phyloP scores from a whole-genome alignment of 1,139 yeast genomes.

The Zygosaccharomyces sapae region DNA sequence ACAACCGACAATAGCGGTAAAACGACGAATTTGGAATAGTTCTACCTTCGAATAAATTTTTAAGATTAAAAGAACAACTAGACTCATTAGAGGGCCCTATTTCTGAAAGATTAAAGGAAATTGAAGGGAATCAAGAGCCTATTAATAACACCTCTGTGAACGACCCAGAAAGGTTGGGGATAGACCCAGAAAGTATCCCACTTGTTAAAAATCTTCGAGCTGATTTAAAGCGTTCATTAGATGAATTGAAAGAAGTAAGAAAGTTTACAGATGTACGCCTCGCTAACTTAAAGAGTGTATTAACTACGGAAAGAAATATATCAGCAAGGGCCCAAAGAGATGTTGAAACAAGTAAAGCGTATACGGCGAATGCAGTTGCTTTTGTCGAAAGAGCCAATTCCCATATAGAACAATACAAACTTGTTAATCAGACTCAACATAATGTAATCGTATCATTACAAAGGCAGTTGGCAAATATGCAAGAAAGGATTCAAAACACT shows the following conservation, averaged over 20 bases:
- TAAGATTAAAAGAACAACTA: slow-evolving; percentile 1
- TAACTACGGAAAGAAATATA: slow-evolving; percentile 4
- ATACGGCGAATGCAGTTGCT: slow-evolving; percentile 2
- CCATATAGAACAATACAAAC: neutral
- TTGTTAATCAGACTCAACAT: slow-evolving; percentile 1
- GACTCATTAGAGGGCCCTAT: slow-evolving; percentile 9
- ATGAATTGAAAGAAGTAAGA: slow-evolving; percentile 9
- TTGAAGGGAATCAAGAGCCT: slow-evolving; percentile 6
- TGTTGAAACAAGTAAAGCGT: slow-evolving; percentile 6
- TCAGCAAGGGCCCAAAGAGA: slow-evolving; percentile 1
- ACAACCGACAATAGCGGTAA: neutral
- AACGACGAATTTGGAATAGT: neutral
- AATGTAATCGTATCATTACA: slow-evolving; percentile 3
- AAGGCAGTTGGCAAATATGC: neutral
- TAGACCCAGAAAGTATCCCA: slow-evolving; percentile 11
- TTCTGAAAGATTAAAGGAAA: slow-evolving; percentile 8
- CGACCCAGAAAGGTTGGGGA: neutral
- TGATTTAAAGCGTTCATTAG: slow-evolving; percentile 5
- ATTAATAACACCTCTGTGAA: neutral
- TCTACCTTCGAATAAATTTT: neutral
- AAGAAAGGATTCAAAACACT: neutral
- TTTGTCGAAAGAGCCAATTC: slow-evolving; percentile 4
- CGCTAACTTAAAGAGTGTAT: slow-evolving; percentile 12
- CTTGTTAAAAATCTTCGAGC: slow-evolving; percentile 13
- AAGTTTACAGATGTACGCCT: slow-evolving; percentile 10